Evolutionary conservation across 805 yeast genomes (phyloP).

Genomic region (Saccharomycopsis guyanensis): DNA sequence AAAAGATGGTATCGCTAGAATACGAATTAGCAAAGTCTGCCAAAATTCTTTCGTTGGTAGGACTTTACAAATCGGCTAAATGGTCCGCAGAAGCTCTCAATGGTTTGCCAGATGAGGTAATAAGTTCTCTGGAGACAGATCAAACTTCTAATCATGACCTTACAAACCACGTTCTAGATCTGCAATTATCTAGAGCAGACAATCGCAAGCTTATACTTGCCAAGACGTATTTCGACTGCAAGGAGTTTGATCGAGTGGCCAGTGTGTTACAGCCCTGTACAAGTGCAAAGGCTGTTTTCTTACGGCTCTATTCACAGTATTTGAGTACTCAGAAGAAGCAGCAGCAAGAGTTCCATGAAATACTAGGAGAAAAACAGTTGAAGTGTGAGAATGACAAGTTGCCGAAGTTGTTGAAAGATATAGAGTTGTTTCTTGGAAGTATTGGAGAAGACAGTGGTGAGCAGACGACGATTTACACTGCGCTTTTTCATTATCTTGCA

Average conservation of each 20-base stretch:
- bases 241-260: slow-evolving; percentile 79
- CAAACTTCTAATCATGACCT: slow-evolving; percentile 22
- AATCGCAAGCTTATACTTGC: slow-evolving; percentile 50
- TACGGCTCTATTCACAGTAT: slow-evolving; percentile 60
- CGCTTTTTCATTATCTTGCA: slow-evolving; percentile 56
- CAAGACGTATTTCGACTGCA: slow-evolving; percentile 65
- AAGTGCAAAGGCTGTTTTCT: slow-evolving; percentile 48
- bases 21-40: slow-evolving; percentile 13
- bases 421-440: slow-evolving; percentile 24
- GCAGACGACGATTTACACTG: slow-evolving; percentile 4
- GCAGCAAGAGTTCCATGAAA: slow-evolving; percentile 66
- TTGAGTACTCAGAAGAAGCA: slow-evolving; percentile 71
- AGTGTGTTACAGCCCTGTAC: slow-evolving; percentile 44
- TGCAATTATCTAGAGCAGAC: slow-evolving; percentile 28
- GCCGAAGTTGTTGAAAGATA: slow-evolving; percentile 35
- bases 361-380: slow-evolving; percentile 37
- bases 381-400: slow-evolving; percentile 27
- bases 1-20: not conserved
- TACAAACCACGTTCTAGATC: too few species aligned
- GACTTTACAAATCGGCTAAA: slow-evolving; percentile 38
- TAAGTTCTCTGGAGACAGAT: too few species aligned
- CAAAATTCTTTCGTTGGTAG: slow-evolving; percentile 6
- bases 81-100: slow-evolving; percentile 80
- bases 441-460: not conserved
- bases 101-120: slow-evolving; percentile 51